Evolutionary conservation across 2,329 filamentous ascomycete species (phyloP), one percentile per base, ranked within the genome.

Genomic region (Aspergillus sp.): DNA sequence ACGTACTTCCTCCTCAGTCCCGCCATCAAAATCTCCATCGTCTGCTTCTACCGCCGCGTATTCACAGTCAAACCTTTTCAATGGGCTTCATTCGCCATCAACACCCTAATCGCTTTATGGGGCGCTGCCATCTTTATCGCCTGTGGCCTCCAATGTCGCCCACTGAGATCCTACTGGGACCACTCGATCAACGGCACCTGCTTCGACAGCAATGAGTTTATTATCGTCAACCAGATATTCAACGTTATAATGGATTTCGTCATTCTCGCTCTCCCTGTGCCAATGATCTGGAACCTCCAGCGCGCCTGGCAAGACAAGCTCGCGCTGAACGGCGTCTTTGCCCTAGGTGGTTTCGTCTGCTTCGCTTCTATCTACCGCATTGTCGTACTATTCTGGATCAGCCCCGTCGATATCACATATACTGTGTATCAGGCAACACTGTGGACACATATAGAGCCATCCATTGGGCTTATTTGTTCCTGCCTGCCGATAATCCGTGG

Each of bases 321-420:
- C 37, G 70, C 70, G 3, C 56, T 73, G 9, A 72, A 70, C 51
- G 70, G 66, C 7, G 70, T 72, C 48, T 67, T 72, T 39, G 70
- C 70, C 0, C 58, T 73, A 5, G 70, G 70, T 17, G 55, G 50
- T n/a, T 71, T 73, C 53, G 70, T 73, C 58, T 72, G 69, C 61
- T 70, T 75, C 57, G 71, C 71, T 4, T 72, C 69, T 46, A 70
- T 74, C 50, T 71, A 73, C 58, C 69, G 72, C 37, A 68, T 75
- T 48, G 66, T 74, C 39, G 70, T 72, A 0, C 68, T 74, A 15
- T 73, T 71, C 57, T 73, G 66, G 63, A 69, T 73, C 35, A 57
- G 65, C 4, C 63, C 62, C 0, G 17, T 33, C 1, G 71, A 74
- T 43, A 64, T 67, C 15, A 73, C 70, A 1, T 74, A 70, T 54